Evolutionary conservation across 164 flowering plant species (phyloP), one percentile per base, ranked within the genome.

Genomic region (Stephania cephalantha): DNA sequence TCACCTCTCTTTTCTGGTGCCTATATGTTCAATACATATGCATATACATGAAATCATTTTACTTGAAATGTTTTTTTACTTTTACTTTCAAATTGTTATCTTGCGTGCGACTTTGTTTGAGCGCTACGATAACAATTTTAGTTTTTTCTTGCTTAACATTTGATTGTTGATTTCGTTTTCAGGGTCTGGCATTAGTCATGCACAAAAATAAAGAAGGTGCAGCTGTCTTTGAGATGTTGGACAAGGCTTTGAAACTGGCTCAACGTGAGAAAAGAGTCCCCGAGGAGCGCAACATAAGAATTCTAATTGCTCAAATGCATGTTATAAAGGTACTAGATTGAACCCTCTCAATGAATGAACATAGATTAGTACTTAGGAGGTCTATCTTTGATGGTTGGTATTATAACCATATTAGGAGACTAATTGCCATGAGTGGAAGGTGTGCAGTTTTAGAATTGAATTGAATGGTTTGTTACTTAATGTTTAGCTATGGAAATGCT

Each of bases 121-220:
- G 35, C 2, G 13, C 12, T 66, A 66, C 6, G 2, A 18, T 29
- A 25, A 6, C 42, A 35, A 35, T 35, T 35, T 35, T 2, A 35
- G 4, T 4, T 64, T 7, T 45, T 58, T 17, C 18, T 20, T 58
- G 53, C n/a, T 58, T 15, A 44, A 61, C 58, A 48, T 67, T 9
- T 20, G n/a, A 48, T 29, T 77, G 17, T 58, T 58, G 22, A 58
- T 58, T 58, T 77, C 64, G 77, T 73, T 20, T 70, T 44, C 78
- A 93, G 98, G 99, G 99, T 72, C 79, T 95, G 83, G 96, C 98
- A 30, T 74, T 91, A 90, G 97, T 87, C 77, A 93, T 95, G 99
- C 97, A 91, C 82, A 95, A 90, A 81, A 91, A 88, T 64, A 80
- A 74, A 78, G 99, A 95, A 81, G 97, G 91, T 5, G 76, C 86